A percentile compares a stretch with the other conserved stretches of the same genome.
These are phyloP conservation scores for Dothideomycetidae sp. DNA, from an alignment of 2,329 filamentous ascomycete species.

Conservation along the genomic window DNA sequence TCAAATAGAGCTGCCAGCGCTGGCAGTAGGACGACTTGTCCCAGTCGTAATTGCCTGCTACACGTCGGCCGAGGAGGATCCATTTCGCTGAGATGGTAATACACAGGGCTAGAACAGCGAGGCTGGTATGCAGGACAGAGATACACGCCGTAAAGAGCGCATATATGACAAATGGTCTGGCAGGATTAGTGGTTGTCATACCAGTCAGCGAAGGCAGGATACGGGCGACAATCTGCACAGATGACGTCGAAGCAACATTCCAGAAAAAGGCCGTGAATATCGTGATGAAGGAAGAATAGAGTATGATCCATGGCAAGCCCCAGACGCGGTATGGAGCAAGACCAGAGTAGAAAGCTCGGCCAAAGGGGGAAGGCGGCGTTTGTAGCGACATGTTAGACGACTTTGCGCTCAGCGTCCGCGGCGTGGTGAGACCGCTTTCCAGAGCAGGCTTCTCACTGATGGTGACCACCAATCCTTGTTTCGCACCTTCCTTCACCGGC, in stretches of 20 bases:
- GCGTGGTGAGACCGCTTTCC: constrained; percentile 3
- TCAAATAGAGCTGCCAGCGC: constrained; percentile 42
- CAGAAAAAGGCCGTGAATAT: constrained; percentile 37
- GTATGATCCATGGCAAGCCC: constrained; percentile 34
- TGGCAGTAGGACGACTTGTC: constrained; percentile 44
- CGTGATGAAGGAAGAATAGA: constrained; percentile 35
- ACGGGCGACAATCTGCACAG: constrained; percentile 33
- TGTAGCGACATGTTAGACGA: background rate
- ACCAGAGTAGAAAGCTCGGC: constrained; percentile 40
- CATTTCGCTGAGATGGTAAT: constrained; percentile 38
- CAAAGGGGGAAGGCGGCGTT: constrained; percentile 30
- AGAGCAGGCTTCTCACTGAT: background rate
- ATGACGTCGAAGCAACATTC: constrained; percentile 35
- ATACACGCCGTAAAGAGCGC: constrained; percentile 28
- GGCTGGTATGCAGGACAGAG: constrained; percentile 29
- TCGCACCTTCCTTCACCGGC: background rate
- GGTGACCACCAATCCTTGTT: constrained; percentile 1
- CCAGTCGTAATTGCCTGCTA: constrained; percentile 43
- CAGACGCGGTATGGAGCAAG: constrained; percentile 38
- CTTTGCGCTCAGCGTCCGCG: background rate
- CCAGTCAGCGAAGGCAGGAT: constrained; percentile 19
- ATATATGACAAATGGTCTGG: constrained; percentile 28
- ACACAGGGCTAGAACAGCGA: constrained; percentile 31
- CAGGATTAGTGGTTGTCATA: constrained; percentile 11
- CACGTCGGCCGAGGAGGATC: constrained; percentile 36